phyloP scores from a whole-genome alignment of 495 filamentous ascomycete species.

The Friedmanniomyces endolithicus region DNA sequence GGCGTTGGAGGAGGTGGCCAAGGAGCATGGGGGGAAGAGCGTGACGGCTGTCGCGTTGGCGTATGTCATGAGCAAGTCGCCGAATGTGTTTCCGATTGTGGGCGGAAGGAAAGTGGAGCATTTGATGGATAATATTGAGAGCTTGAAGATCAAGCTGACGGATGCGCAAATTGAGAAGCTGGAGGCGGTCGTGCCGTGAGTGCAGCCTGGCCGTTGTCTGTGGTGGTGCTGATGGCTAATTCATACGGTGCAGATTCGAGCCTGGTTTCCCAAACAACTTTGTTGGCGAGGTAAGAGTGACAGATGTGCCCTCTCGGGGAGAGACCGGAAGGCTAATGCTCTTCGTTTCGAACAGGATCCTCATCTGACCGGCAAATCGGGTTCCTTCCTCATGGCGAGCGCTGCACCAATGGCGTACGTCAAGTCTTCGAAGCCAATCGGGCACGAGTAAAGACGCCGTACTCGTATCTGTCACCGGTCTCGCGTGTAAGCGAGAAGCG shows the following conservation, averaged over 20 bases:
- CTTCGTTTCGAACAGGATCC: too few relatives aligned
- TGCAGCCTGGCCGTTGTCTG: not conserved
- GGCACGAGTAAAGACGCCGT: conserved; percentile 3
- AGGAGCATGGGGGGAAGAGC: conserved; percentile 22
- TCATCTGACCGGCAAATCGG: conserved; percentile 19
- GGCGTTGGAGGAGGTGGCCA: conserved; percentile 47
- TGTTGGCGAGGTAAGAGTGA: too few relatives aligned
- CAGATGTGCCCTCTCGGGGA: too few relatives aligned
- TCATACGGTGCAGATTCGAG: not conserved
- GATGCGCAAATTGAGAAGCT: conserved; percentile 49
- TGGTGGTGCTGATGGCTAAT: not conserved
- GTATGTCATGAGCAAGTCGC: conserved; percentile 59
- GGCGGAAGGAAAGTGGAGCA: conserved; percentile 57
- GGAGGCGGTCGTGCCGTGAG: conserved; percentile 37
- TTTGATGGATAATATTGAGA: conserved; percentile 44
- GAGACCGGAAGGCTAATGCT: too few relatives aligned
- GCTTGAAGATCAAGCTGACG: conserved; percentile 24
- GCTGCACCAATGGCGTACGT: conserved; percentile 7
- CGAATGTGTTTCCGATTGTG: conserved; percentile 65
- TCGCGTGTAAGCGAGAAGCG: too few relatives aligned
- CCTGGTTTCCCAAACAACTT: conserved; percentile 42
- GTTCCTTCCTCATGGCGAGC: not conserved
- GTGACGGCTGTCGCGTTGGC: conserved; percentile 47
- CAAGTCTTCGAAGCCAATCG: conserved; percentile 4
- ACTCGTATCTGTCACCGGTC: too few relatives aligned